Evolutionary conservation across 139 green algal species (phyloP), one percentile per base, ranked within the genome.

Genomic region (Edaphochlamys debaryana): DNA sequence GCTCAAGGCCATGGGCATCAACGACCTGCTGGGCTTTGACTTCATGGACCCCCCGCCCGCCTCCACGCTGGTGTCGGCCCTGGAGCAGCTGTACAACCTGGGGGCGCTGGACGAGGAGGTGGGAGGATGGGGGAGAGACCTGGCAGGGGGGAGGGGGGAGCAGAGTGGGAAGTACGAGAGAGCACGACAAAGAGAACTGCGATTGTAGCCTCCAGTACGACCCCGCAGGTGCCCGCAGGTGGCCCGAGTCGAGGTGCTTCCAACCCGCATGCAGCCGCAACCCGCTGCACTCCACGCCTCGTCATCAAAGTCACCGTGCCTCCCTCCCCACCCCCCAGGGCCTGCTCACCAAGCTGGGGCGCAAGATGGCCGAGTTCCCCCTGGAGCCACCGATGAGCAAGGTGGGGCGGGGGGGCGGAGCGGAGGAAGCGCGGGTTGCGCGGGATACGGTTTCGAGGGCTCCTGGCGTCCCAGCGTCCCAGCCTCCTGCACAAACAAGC

Each of bases 341-440:
- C 36, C 87, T 99, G 91, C 93, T 99, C 20, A 99, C 97, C 36
- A 89, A 94, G 67, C 94, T 99, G 79, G 97, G 97, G 25, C 91
- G 97, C 69, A 99, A 99, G 87, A 99, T 99, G 97, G 97, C 97
- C 0, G 97, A 99, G 93, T 99, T 99, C 88, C 97, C 97, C 3
- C 89, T 99, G 34, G 97, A 99, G 88, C 97, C 97, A 15, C 97
- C 96, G 40, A 96, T 99, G 88, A 95, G 90, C 87, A 99, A 99
- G 92, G 92, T 92, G 56, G 29, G 68, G 56, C n/a, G 32, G 19
- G 66, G 66, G 17, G 56, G 17, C 56, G 56, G 25, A 77, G 45
- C 45, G 45, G 45, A 13, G 45, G 45, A 54, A 54, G 45, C 45
- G 13, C 11, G 45, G 45, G n/a, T n/a, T n/a, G n/a, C n/a, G n/a